A percentile compares a stretch with the other conserved stretches of the same genome.
Conservation (phyloP, 1,284 basidiomycete genomes). For the Moesziomyces sp. region DNA sequence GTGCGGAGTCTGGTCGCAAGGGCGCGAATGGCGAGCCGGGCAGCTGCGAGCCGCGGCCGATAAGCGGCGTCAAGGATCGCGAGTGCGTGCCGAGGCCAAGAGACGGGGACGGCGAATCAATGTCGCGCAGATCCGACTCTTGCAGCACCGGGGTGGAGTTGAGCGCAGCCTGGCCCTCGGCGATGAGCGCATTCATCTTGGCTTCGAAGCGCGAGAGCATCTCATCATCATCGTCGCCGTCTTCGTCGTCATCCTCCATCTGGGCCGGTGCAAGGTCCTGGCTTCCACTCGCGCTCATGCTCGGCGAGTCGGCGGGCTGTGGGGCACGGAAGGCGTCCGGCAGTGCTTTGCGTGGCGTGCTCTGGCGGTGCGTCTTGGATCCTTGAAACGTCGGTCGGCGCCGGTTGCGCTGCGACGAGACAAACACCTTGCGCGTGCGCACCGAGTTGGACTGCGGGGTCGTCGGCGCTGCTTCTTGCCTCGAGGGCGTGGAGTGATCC, state of each 20-base stretch:
- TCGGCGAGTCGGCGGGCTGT: not conserved
- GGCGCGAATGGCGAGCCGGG: conserved; percentile 11
- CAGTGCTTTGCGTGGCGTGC: conserved; percentile 27
- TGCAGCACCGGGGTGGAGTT: conserved; percentile 44
- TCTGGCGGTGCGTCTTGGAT: conserved; percentile 22
- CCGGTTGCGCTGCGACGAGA: conserved; percentile 39
- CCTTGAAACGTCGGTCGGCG: conserved; percentile 40
- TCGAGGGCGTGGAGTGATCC: conserved; percentile 8
- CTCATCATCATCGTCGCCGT: conserved; percentile 45
- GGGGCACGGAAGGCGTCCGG: conserved; percentile 12
- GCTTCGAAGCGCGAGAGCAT: conserved; percentile 48
- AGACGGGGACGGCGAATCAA: conserved; percentile 27
- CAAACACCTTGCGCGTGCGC: conserved; percentile 37
- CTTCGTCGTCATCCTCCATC: conserved; percentile 5
- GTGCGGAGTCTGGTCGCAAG: not conserved
- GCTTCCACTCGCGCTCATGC: not conserved
- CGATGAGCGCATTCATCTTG: conserved; percentile 53
- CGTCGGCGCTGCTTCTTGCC: conserved; percentile 6
- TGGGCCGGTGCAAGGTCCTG: not conserved
- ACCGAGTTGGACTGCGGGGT: conserved; percentile 18
- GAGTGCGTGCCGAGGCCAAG: conserved; percentile 7
- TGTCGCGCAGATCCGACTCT: conserved; percentile 34
- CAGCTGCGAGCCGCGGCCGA: conserved; percentile 1
- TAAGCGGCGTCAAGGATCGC: conserved; percentile 1
- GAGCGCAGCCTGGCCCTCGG: conserved; percentile 51